Evolutionary conservation across 2,329 filamentous ascomycete species (phyloP).

Genomic region (Hypoxylon sp.): DNA sequence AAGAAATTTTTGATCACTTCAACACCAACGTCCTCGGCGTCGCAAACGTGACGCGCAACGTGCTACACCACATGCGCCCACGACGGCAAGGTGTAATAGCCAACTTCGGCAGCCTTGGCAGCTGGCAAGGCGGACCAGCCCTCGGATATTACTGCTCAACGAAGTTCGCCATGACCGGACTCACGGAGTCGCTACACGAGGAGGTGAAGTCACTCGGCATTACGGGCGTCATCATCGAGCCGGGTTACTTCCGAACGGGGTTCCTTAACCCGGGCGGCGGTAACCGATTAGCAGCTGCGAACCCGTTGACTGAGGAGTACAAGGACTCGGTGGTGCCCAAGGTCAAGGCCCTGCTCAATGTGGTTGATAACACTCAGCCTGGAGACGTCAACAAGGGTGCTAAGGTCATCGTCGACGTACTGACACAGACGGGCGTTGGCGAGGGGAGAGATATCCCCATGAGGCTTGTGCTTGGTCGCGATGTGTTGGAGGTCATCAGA

Average conservation of each 20-base stretch:
- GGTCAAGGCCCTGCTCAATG: slow-evolving; percentile 53
- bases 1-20: slow-evolving; percentile 52
- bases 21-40: slow-evolving; percentile 61
- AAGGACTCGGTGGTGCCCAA: slow-evolving; percentile 49
- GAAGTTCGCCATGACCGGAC: slow-evolving; percentile 60
- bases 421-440: slow-evolving; percentile 65
- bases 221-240: slow-evolving; percentile 62
- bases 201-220: slow-evolving; percentile 58
- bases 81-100: slow-evolving; percentile 55
- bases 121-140: slow-evolving; percentile 53
- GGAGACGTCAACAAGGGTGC: slow-evolving; percentile 70
- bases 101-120: slow-evolving; percentile 60
- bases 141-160: slow-evolving; percentile 57
- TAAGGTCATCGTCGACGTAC: slow-evolving; percentile 67
- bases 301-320: slow-evolving; percentile 55
- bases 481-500: slow-evolving; percentile 61
- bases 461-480: slow-evolving; percentile 68
- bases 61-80: slow-evolving; percentile 58
- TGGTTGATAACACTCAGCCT: slow-evolving; percentile 63
- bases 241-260: slow-evolving; percentile 67
- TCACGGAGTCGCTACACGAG: slow-evolving; percentile 55
- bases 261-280: slow-evolving; percentile 60
- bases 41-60: slow-evolving; percentile 56
- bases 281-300: slow-evolving; percentile 45
- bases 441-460: slow-evolving; percentile 65